These are phyloP conservation scores for Coelastrella sp. DNA, from an alignment of 139 green algal genomes.

Conservation along the genomic window DNA sequence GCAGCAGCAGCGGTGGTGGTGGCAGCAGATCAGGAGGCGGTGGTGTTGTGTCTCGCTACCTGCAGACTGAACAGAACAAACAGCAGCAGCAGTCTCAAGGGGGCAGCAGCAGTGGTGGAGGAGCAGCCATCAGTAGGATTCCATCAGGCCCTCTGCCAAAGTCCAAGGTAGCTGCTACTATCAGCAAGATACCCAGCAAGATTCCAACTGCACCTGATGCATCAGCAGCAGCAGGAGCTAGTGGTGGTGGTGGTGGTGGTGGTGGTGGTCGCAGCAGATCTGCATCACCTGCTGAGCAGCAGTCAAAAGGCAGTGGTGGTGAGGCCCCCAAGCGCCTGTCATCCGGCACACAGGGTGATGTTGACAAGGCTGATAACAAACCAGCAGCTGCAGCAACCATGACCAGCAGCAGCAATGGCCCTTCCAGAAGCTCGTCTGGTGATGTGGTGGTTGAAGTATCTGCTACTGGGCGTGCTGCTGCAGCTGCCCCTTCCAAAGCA, in stretches of 20 bases:
- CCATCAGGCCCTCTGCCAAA: not conserved
- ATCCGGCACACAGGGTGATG: not conserved
- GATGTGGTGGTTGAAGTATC: not conserved
- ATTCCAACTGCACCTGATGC: slow-evolving; percentile 6
- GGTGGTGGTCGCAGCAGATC: not conserved
- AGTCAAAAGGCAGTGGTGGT: too few relatives aligned
- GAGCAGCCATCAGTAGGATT: not conserved
- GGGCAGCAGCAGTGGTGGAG: slow-evolving; percentile 5
- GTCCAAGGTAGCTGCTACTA: not conserved
- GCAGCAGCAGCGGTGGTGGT: not conserved
- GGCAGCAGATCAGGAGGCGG: not conserved
- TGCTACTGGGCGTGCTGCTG: not conserved
- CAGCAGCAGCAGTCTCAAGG: not conserved
- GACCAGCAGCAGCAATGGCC: not conserved
- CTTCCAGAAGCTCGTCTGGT: not conserved
- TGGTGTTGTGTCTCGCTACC: not conserved
- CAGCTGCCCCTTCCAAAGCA: not conserved
- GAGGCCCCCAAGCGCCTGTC: not conserved
- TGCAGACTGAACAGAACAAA: not conserved
- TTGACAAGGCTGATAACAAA: not conserved
- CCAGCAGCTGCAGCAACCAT: not conserved
- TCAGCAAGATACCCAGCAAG: slow-evolving; percentile 32
- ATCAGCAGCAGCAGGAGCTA: not conserved
- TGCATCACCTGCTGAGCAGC: not conserved
- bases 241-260: too few relatives aligned